Evolutionary conservation across 2,329 filamentous ascomycete genomes (phyloP).

Genomic region (Gliomastix tumulicola): DNA sequence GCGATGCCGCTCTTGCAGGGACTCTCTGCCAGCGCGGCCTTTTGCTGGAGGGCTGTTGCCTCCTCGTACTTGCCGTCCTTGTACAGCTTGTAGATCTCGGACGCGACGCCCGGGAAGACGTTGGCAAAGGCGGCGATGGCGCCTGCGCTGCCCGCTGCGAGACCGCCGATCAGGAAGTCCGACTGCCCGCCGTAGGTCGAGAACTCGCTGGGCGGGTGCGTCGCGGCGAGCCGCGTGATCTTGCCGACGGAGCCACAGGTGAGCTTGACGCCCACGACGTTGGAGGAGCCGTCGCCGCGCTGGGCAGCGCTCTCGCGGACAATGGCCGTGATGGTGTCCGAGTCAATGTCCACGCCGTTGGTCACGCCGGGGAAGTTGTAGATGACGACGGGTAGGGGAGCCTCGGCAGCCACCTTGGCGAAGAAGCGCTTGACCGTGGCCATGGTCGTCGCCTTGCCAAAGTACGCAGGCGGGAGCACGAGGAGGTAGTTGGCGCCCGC

Average conservation of each 20-base stretch:
- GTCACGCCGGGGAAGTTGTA: slow-evolving; percentile 66
- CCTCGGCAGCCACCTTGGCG: slow-evolving; percentile 43
- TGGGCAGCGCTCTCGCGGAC: slow-evolving; percentile 51
- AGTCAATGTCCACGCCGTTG: slow-evolving; percentile 62
- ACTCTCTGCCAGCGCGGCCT: slow-evolving; percentile 58
- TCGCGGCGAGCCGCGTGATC: slow-evolving; percentile 45
- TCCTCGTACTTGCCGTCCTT: slow-evolving; percentile 47
- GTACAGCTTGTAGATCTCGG: slow-evolving; percentile 55
- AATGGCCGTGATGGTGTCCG: slow-evolving; percentile 55
- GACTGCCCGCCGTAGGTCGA: slow-evolving; percentile 65
- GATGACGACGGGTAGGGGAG: slow-evolving; percentile 50
- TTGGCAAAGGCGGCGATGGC: slow-evolving; percentile 59
- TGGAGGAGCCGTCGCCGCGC: slow-evolving; percentile 13
- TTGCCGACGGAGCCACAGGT: slow-evolving; percentile 58
- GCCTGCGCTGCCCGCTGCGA: slow-evolving; percentile 51
- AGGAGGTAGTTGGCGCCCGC: slow-evolving; percentile 57
- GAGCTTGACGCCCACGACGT: slow-evolving; percentile 59
- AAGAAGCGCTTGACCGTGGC: slow-evolving; percentile 54
- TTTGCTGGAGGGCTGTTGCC: slow-evolving; percentile 52
- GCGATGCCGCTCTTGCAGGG: slow-evolving; percentile 61
- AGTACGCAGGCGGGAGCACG: slow-evolving; percentile 57
- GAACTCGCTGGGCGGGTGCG: slow-evolving; percentile 3
- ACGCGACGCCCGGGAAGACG: slow-evolving; percentile 49
- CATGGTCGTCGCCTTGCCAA: slow-evolving; percentile 53
- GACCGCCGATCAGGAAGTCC: slow-evolving; percentile 60